phyloP scores from a whole-genome alignment of 2,329 filamentous ascomycete species.

The Fusarium nematophilum region DNA sequence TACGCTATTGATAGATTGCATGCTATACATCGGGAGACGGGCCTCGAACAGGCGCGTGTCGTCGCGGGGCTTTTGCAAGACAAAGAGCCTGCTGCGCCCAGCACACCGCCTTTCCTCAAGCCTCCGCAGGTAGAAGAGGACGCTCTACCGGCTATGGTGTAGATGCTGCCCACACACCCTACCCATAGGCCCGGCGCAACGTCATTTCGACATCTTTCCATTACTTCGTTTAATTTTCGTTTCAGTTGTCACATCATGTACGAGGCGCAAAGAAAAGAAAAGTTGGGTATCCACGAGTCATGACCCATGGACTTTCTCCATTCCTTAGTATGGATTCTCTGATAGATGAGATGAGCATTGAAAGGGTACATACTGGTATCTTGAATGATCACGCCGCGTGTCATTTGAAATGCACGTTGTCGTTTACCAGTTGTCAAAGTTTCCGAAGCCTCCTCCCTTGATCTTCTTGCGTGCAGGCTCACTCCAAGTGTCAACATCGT shows the following conservation, averaged over 20 bases:
- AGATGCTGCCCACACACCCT: constrained; percentile 5
- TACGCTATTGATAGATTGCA: constrained; percentile 59
- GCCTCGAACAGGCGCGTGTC: constrained; percentile 57
- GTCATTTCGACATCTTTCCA: not conserved
- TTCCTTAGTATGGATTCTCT: constrained; percentile 32
- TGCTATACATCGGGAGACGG: constrained; percentile 59
- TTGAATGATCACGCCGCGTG: constrained; percentile 9
- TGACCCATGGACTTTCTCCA: constrained; percentile 10
- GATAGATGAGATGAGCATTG: constrained; percentile 18
- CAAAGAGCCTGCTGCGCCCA: constrained; percentile 32
- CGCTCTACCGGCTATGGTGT: constrained; percentile 45
- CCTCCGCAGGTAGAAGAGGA: constrained; percentile 45
- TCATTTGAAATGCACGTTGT: not conserved
- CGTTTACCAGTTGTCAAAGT: constrained; percentile 88
- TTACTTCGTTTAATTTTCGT: constrained; percentile 7
- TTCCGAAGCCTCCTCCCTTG: constrained; percentile 85
- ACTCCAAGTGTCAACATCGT: constrained; percentile 73
- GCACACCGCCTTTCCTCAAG: constrained; percentile 20
- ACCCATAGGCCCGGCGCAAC: not conserved
- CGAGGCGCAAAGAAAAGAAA: constrained; percentile 13
- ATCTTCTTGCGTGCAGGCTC: constrained; percentile 85
- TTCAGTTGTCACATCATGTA: constrained; percentile 10
- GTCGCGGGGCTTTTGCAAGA: constrained; percentile 57
- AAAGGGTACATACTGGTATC: constrained; percentile 30
- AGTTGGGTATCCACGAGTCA: constrained; percentile 15